These are phyloP conservation scores for Pistacia vera DNA, from an alignment of 345 rosid genomes.

Conservation along the genomic window DNA sequence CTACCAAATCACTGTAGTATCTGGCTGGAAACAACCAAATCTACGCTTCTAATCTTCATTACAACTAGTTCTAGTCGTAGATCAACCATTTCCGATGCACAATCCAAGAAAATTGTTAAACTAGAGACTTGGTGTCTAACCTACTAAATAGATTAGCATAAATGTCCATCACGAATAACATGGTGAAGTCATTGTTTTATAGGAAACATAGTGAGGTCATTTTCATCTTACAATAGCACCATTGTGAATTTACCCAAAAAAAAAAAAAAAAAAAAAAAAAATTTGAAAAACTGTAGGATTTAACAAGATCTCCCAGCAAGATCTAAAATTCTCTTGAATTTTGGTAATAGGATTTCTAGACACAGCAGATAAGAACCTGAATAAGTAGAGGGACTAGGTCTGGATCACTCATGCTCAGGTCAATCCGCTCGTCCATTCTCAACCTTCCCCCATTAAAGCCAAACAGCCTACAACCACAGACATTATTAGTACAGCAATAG, in stretches of 20 bases:
- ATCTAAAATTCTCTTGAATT: conserved; percentile 1
- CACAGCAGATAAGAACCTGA: conserved; percentile 57
- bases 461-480: conserved; percentile 60
- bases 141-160: neutral
- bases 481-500: neutral
- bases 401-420: conserved; percentile 98
- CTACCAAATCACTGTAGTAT: too few relatives aligned
- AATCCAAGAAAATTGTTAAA: neutral
- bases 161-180: neutral
- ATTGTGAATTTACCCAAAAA: neutral
- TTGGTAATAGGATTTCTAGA: conserved; percentile 5
- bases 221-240: neutral
- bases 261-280: neutral
- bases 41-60: too few relatives aligned
- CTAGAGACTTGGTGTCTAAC: neutral
- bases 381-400: conserved; percentile 90
- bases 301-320: neutral
- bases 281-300: neutral
- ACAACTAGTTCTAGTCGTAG: too few relatives aligned
- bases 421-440: conserved; percentile 93
- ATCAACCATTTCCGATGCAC: too few relatives aligned
- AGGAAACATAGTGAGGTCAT: too few relatives aligned
- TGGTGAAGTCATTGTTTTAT: neutral
- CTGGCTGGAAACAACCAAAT: too few relatives aligned
- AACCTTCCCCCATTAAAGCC: conserved; percentile 84